Evolutionary conservation across 2,329 filamentous ascomycete species (phyloP).

Genomic region (Ceratocystis harringtonii): DNA sequence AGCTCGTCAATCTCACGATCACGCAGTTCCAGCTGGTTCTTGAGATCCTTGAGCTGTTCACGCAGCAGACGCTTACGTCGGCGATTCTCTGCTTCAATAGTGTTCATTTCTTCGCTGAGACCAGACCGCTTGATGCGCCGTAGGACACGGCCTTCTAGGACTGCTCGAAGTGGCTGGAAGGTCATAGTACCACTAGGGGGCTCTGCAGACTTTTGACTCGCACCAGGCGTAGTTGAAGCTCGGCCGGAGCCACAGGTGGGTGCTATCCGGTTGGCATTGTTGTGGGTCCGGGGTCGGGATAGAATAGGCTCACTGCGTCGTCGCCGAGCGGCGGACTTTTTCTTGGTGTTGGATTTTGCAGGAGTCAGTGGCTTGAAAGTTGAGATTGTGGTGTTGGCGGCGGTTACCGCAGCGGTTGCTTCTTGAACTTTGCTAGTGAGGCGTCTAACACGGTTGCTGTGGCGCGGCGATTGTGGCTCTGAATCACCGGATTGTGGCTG

Average conservation of each 20-base stretch:
- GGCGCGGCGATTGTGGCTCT: constrained; percentile 10
- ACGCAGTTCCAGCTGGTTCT: constrained; percentile 32
- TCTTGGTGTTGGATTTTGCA: neutral
- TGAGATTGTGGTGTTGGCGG: neutral
- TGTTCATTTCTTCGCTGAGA: constrained; percentile 43
- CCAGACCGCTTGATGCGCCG: constrained; percentile 41
- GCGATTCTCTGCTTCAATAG: constrained; percentile 34
- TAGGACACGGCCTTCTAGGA: constrained; percentile 42
- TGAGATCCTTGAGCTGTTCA: constrained; percentile 36
- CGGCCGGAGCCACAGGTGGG: constrained; percentile 9
- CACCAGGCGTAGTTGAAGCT: neutral
- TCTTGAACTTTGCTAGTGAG: constrained; percentile 9
- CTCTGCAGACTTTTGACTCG: constrained; percentile 19
- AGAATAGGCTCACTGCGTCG: constrained; percentile 6
- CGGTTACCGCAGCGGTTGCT: neutral
- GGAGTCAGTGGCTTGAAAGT: neutral
- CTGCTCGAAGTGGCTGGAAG: constrained; percentile 38
- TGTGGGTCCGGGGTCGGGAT: neutral
- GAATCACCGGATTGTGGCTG: constrained; percentile 7
- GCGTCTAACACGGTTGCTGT: constrained; percentile 13
- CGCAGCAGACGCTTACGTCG: constrained; percentile 27
- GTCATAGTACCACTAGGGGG: constrained; percentile 22
- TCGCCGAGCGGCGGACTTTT: neutral
- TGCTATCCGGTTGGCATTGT: constrained; percentile 10
- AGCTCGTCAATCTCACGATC: constrained; percentile 40